phyloP scores from a whole-genome alignment of 345 rosid genomes.

The Eucalyptus erythrocorys region DNA sequence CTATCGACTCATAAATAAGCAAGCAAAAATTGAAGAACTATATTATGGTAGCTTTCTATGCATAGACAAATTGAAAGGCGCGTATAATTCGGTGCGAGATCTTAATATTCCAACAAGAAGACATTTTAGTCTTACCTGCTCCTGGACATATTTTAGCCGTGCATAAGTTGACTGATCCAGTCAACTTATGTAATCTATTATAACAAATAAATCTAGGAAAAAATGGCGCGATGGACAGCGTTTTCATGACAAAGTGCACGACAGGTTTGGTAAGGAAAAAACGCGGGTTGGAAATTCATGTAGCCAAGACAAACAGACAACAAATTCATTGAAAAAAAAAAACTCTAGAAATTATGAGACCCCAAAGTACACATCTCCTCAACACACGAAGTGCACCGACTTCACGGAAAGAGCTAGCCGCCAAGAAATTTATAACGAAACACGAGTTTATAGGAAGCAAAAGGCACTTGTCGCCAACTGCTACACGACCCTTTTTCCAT shows the following conservation, averaged over 20 bases:
- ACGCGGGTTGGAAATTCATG: background rate
- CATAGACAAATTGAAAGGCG: background rate
- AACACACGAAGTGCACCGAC: background rate
- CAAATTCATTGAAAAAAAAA: background rate
- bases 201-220: background rate
- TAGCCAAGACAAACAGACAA: background rate
- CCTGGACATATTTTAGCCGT: background rate
- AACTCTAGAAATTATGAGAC: background rate
- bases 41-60: background rate
- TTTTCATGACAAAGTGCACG: background rate
- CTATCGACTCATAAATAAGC: background rate
- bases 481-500: background rate
- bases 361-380: background rate
- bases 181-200: background rate
- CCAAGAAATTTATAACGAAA: background rate
- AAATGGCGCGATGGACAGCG: background rate
- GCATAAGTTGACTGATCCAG: background rate
- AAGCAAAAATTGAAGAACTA: background rate
- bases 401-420: background rate
- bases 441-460: background rate
- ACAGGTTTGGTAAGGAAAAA: background rate
- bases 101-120: background rate
- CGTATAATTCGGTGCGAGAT: background rate
- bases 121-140: background rate
- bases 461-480: background rate